Percentiles rank a stretch among this genome's conserved stretches.
Evolutionary conservation across 805 yeast genomes (phyloP).

Genomic region (Candida wancherniae): DNA sequence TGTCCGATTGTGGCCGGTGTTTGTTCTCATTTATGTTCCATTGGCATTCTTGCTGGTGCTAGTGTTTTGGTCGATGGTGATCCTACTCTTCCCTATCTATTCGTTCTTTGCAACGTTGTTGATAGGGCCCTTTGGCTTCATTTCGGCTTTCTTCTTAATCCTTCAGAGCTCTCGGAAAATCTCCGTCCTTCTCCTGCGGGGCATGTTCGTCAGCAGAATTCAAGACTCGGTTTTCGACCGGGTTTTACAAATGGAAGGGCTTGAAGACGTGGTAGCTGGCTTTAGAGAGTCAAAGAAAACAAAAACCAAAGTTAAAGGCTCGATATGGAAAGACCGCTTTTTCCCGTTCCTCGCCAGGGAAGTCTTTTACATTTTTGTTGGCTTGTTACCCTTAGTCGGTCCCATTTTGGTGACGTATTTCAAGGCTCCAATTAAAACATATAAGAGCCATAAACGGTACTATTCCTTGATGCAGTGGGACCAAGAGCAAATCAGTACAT

Average conservation of each 20-base stretch:
- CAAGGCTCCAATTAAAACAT: slow-evolving; percentile 53
- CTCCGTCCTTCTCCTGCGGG: slow-evolving; percentile 39
- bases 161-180: slow-evolving; percentile 40
- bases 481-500: slow-evolving; percentile 34
- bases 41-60: slow-evolving; percentile 36
- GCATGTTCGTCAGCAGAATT: slow-evolving; percentile 44
- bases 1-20: slow-evolving; percentile 44
- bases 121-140: slow-evolving; percentile 48
- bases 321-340: too few relatives aligned
- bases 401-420: slow-evolving; percentile 48
- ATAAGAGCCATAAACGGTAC: slow-evolving; percentile 50
- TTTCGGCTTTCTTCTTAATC: slow-evolving; percentile 42
- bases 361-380: slow-evolving; percentile 32
- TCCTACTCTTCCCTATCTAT: slow-evolving; percentile 42
- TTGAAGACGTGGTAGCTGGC: slow-evolving; percentile 38
- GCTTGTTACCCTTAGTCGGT: slow-evolving; percentile 55
- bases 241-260: slow-evolving; percentile 41
- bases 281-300: too few relatives aligned
- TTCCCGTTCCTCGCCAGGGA: slow-evolving; percentile 30
- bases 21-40: slow-evolving; percentile 42
- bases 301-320: too few relatives aligned
- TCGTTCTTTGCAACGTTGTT: slow-evolving; percentile 38
- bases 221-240: slow-evolving; percentile 46
- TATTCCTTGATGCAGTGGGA: slow-evolving; percentile 51
- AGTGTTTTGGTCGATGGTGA: slow-evolving; percentile 32